Percentiles rank a stretch among this genome's conserved stretches.
These are phyloP conservation scores for Mycena sp. DNA, from an alignment of 1,284 basidiomycete species.

Conservation along the genomic window DNA sequence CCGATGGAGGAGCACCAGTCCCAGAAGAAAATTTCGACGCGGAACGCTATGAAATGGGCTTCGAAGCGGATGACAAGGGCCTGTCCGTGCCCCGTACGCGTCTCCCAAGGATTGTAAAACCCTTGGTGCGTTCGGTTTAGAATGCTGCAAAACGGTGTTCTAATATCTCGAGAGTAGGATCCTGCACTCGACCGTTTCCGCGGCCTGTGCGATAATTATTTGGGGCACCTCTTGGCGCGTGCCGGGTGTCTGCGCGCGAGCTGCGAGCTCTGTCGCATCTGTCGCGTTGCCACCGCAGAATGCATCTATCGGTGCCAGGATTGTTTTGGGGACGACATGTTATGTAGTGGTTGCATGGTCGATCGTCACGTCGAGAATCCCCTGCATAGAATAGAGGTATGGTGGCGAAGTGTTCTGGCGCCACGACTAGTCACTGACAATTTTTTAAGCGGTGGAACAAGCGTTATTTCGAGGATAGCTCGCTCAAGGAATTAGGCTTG, in stretches of 20 bases:
- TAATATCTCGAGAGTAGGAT: background rate
- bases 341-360: background rate
- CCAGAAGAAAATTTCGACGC: background rate
- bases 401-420: background rate
- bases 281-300: background rate
- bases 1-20: background rate
- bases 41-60: background rate
- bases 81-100: background rate
- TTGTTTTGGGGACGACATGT: background rate
- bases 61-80: background rate
- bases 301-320: background rate
- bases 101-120: background rate
- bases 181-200: background rate
- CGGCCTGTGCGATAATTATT: background rate
- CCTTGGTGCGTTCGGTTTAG: background rate
- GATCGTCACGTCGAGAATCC: background rate
- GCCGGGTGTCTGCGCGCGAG: background rate
- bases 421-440: background rate
- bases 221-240: background rate
- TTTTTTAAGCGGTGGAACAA: slow-evolving; percentile 24
- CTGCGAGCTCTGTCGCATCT: background rate
- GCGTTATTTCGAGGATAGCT: slow-evolving; percentile 20
- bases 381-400: background rate
- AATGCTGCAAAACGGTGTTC: background rate
- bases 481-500: slow-evolving; percentile 31